phyloP scores from a whole-genome alignment of 345 rosid species.

The Hirschfeldia incana region DNA sequence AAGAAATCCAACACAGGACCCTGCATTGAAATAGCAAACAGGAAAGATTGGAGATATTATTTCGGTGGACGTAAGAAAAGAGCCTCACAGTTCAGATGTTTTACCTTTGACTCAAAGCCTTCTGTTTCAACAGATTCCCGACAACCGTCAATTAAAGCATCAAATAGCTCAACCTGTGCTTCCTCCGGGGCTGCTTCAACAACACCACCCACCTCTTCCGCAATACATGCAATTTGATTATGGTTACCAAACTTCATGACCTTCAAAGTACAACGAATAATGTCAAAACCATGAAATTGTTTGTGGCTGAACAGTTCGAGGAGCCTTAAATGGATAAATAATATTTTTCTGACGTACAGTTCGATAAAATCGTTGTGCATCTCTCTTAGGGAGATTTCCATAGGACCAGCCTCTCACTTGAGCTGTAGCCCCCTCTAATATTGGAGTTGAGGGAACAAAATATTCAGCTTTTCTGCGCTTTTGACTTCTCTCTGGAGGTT shows the following conservation, averaged over 20 bases:
- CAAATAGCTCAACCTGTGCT: slow-evolving; percentile 87
- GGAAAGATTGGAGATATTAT: slow-evolving; percentile 1
- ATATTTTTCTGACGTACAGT: slow-evolving; percentile 52
- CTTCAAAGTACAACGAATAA: slow-evolving; percentile 44
- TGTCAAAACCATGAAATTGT: background rate
- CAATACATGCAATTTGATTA: slow-evolving; percentile 69
- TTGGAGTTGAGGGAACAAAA: slow-evolving; percentile 60
- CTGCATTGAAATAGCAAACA: slow-evolving; percentile 43
- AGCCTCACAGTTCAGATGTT: slow-evolving; percentile 17
- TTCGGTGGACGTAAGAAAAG: background rate
- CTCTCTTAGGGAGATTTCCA: slow-evolving; percentile 95
- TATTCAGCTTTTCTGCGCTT: slow-evolving; percentile 87
- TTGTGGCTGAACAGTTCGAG: background rate
- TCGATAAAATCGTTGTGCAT: slow-evolving; percentile 91
- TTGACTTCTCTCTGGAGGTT: slow-evolving; percentile 61
- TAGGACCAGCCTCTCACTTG: slow-evolving; percentile 98
- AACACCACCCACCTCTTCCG: slow-evolving; percentile 84
- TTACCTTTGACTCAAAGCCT: slow-evolving; percentile 76
- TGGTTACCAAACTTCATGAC: slow-evolving; percentile 92
- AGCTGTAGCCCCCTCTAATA: slow-evolving; percentile 88
- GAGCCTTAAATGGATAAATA: background rate
- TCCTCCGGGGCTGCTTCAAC: slow-evolving; percentile 74
- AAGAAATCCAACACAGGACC: slow-evolving; percentile 95
- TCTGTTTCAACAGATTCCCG: slow-evolving; percentile 71
- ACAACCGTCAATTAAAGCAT: slow-evolving; percentile 85